phyloP scores from a whole-genome alignment of 768 basidiomycete genomes.

The Pleurotus sapidus region DNA sequence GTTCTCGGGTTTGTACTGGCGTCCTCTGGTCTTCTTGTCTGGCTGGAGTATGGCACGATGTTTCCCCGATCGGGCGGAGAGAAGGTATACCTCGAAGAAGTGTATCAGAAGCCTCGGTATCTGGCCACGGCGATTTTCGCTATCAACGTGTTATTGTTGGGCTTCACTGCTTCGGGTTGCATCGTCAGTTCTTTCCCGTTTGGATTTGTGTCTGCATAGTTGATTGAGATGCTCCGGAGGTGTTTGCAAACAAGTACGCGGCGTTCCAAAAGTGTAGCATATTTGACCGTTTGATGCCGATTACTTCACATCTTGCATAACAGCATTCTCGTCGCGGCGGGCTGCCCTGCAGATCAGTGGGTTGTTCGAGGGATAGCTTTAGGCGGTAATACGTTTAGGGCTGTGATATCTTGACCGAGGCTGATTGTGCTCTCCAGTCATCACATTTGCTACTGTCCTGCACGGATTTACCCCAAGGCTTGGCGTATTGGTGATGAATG shows the following conservation, averaged over 20 bases:
- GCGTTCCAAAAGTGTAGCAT: background rate
- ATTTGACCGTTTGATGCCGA: too few species aligned
- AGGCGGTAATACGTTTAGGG: conserved; percentile 33
- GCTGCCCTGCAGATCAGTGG: conserved; percentile 39
- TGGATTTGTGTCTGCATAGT: conserved; percentile 11
- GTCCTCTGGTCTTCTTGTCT: conserved; percentile 58
- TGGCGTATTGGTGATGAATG: conserved; percentile 58
- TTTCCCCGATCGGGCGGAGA: conserved; percentile 61
- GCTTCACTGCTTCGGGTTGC: conserved; percentile 36
- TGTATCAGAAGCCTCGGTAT: conserved; percentile 45
- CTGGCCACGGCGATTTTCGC: conserved; percentile 49
- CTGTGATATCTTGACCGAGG: background rate
- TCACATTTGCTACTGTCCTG: conserved; percentile 44
- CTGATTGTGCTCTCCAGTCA: conserved; percentile 30
- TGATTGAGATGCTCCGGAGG: conserved; percentile 14
- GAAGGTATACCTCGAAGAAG: conserved; percentile 59
- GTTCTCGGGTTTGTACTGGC: conserved; percentile 58
- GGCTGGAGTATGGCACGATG: conserved; percentile 66
- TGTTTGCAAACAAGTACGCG: conserved; percentile 27
- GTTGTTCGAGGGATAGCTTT: conserved; percentile 56
- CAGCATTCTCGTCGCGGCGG: conserved; percentile 50
- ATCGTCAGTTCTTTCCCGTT: conserved; percentile 34
- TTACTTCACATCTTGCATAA: background rate
- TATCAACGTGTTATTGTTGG: conserved; percentile 40
- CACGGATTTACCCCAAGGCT: conserved; percentile 49